phyloP scores from a whole-genome alignment of 192 early-diverging fungal genomes.

The Coemansia sp. region DNA sequence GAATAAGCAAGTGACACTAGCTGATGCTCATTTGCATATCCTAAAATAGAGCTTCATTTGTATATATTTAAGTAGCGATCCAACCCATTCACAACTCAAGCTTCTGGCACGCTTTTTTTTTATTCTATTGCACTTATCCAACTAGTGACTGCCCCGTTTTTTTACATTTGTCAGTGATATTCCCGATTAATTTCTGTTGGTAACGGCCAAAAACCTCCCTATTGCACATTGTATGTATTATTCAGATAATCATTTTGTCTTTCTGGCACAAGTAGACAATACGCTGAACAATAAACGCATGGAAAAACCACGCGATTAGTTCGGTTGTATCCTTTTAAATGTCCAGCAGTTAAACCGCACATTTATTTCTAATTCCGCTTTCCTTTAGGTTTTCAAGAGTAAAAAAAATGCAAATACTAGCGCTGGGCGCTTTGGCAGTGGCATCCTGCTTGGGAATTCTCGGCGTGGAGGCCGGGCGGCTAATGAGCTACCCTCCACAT shows the following conservation, averaged over 20 bases:
- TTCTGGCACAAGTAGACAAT: slow-evolving; percentile 2
- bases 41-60: background rate
- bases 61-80: background rate
- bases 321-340: background rate
- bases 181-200: background rate
- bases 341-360: too few species aligned
- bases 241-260: background rate
- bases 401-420: background rate
- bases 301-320: background rate
- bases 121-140: background rate
- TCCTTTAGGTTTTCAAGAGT: background rate
- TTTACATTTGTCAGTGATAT: slow-evolving; percentile 2
- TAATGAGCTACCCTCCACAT: slow-evolving; percentile 14
- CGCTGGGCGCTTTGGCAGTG: slow-evolving; percentile 1
- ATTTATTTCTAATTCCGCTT: background rate
- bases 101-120: too few species aligned
- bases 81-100: background rate
- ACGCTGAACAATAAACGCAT: background rate
- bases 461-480: background rate
- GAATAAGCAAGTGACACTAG: slow-evolving; percentile 6
- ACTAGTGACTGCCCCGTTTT: background rate
- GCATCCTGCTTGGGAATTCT: background rate
- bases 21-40: background rate
- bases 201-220: too few species aligned
- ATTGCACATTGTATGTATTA: slow-evolving; percentile 1